phyloP scores from a whole-genome alignment of 192 early-diverging fungal species.

The Umbelopsis isabellina region DNA sequence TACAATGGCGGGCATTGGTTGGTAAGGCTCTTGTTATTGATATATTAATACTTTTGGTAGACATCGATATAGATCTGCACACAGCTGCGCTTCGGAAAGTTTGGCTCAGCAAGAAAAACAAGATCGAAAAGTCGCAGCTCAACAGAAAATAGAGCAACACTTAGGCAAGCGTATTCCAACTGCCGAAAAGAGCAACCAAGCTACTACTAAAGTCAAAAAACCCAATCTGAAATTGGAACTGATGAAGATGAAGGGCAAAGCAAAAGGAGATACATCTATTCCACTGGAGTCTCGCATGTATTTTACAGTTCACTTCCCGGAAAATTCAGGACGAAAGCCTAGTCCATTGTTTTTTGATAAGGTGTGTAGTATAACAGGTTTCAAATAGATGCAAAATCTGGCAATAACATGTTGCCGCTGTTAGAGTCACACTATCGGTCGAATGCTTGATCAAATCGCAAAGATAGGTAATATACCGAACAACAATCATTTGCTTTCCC shows the following conservation, averaged over 20 bases:
- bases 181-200: background rate
- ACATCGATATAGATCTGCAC: constrained; percentile 31
- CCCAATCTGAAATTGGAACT: constrained; percentile 30
- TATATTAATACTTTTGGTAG: constrained; percentile 21
- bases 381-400: background rate
- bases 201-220: constrained; percentile 14
- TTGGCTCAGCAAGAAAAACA: constrained; percentile 24
- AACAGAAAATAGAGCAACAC: constrained; percentile 28
- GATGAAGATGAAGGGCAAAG: constrained; percentile 39
- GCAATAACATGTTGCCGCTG: background rate
- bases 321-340: background rate
- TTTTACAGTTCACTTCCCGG: constrained; percentile 29
- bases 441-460: constrained; percentile 33
- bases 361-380: constrained; percentile 13
- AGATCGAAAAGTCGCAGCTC: constrained; percentile 22
- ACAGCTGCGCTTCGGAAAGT: constrained; percentile 28
- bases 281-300: constrained; percentile 30
- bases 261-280: constrained; percentile 29
- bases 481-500: constrained; percentile 26
- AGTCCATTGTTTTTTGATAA: constrained; percentile 40
- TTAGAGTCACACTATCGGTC: constrained; percentile 32
- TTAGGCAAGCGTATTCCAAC: constrained; percentile 14
- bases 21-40: background rate
- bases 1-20: background rate
- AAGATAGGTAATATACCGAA: constrained; percentile 27